These are phyloP conservation scores for Aspergillus bridgeri DNA, from an alignment of 495 filamentous ascomycete genomes.

Conservation along the genomic window DNA sequence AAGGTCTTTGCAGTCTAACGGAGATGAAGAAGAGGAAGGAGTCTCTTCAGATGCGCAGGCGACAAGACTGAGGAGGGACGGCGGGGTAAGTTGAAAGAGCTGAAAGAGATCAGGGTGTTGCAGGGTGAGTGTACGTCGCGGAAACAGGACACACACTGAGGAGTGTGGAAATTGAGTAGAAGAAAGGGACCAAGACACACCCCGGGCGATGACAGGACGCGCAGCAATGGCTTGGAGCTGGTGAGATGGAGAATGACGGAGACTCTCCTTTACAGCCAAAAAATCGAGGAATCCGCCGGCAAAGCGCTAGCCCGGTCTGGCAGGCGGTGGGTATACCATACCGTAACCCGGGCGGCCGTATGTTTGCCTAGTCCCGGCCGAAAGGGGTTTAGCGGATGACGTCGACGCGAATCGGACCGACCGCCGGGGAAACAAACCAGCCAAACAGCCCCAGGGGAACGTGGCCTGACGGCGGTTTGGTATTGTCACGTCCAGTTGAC, in stretches of 20 bases:
- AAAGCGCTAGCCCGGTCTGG: background rate
- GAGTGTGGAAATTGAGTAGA: background rate
- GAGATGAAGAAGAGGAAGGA: background rate
- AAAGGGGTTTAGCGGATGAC: background rate
- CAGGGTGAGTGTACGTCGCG: background rate
- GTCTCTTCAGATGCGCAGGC: background rate
- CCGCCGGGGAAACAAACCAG: background rate
- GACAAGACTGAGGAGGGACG: background rate
- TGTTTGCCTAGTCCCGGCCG: background rate
- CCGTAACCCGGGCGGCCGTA: background rate
- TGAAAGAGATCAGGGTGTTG: background rate
- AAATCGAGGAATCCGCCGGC: background rate
- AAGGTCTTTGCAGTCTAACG: background rate
- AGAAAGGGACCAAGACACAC: background rate
- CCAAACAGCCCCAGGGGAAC: constrained; percentile 6
- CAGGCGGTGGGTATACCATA: background rate
- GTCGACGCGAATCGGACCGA: background rate
- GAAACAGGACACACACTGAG: too few species aligned
- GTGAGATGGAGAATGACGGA: background rate
- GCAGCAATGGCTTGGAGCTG: background rate
- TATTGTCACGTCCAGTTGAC: constrained; percentile 34
- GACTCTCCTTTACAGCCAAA: background rate
- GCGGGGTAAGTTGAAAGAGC: constrained; percentile 12
- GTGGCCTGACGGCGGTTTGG: constrained; percentile 26
- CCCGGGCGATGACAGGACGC: background rate